These are phyloP conservation scores for Eragrostis tef DNA, from an alignment of 202 grass and related monocot species.

Conservation along the genomic window DNA sequence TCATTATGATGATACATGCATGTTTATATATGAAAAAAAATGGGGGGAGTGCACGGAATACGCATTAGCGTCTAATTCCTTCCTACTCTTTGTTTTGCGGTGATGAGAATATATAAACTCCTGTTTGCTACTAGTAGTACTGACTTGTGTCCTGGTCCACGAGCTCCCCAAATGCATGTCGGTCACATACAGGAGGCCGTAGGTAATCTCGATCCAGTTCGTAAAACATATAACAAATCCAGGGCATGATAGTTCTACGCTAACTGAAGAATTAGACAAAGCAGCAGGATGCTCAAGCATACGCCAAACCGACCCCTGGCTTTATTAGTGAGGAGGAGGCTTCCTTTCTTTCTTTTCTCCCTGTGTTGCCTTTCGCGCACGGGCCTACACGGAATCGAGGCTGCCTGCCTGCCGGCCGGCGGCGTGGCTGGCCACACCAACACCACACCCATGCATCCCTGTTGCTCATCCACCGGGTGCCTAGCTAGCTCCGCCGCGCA, in stretches of 20 bases:
- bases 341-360: not conserved
- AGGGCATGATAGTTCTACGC: not conserved
- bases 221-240: conserved; percentile 17
- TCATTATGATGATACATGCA: not conserved
- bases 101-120: not conserved
- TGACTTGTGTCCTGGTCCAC: too few species aligned
- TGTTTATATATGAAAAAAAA: not conserved
- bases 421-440: conserved; percentile 41
- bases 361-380: not conserved
- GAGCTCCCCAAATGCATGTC: too few species aligned
- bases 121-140: too few species aligned
- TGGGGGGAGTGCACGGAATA: not conserved
- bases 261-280: conserved; percentile 38
- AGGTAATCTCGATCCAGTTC: not conserved
- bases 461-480: conserved; percentile 3
- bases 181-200: not conserved
- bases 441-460: not conserved
- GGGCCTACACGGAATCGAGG: conserved; percentile 44
- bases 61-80: too few species aligned
- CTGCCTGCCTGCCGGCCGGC: not conserved
- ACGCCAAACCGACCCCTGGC: conserved; percentile 30
- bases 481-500: not conserved
- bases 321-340: conserved; percentile 43
- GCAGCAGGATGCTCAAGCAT: not conserved
- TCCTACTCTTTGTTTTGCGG: not conserved